Percentiles rank a stretch among this genome's conserved stretches.
Evolutionary conservation across 2,329 filamentous ascomycete genomes (phyloP).

Genomic region (Trichoderma endophyticum): DNA sequence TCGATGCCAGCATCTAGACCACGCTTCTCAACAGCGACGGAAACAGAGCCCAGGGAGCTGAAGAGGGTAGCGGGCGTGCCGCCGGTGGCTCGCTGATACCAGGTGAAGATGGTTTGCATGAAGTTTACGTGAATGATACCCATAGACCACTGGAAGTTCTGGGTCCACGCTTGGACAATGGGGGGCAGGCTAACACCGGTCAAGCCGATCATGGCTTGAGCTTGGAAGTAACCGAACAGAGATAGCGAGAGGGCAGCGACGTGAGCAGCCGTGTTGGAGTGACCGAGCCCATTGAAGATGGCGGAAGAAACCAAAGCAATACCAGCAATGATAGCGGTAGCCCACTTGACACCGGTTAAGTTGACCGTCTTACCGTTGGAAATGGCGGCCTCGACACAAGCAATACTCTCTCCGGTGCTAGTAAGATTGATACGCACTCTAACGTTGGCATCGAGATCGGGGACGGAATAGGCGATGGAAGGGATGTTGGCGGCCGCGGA

Average conservation of each 20-base stretch:
- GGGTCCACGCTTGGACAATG: constrained; percentile 88
- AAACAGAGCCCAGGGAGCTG: constrained; percentile 59
- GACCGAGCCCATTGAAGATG: constrained; percentile 82
- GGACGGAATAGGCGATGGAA: constrained; percentile 81
- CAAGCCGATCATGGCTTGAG: constrained; percentile 87
- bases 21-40: constrained; percentile 72
- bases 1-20: constrained; percentile 31
- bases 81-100: constrained; percentile 93
- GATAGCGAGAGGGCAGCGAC: constrained; percentile 90
- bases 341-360: constrained; percentile 83
- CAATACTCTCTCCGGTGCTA: constrained; percentile 59
- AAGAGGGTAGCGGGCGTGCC: constrained; percentile 78
- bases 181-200: constrained; percentile 78
- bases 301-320: constrained; percentile 81
- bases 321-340: constrained; percentile 81
- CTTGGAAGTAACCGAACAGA: constrained; percentile 90
- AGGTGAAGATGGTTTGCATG: constrained; percentile 84
- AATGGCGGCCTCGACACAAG: constrained; percentile 81
- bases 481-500: constrained; percentile 66
- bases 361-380: constrained; percentile 93
- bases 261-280: constrained; percentile 91
- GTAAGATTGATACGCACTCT: constrained; percentile 76
- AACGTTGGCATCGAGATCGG: constrained; percentile 85
- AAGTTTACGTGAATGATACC: constrained; percentile 84
- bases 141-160: constrained; percentile 98